phyloP scores from a whole-genome alignment of 805 yeast genomes.

The Candida sonorensis region DNA sequence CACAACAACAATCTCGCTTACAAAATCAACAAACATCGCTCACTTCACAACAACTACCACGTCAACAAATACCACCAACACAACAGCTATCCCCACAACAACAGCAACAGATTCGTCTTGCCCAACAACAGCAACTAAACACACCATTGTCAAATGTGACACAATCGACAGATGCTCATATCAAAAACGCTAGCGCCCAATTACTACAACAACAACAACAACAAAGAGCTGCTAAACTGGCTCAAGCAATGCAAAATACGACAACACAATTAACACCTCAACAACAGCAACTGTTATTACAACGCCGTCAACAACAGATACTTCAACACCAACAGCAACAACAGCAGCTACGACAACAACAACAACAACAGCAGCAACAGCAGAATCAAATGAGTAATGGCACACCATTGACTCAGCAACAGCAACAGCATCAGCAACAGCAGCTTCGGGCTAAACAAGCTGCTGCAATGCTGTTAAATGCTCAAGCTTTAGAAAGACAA shows the following conservation, averaged over 20 bases:
- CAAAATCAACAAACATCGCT: neutral
- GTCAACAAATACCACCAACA: neutral
- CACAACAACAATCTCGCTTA: constrained; percentile 2
- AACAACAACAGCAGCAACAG: constrained; percentile 18
- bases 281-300: constrained; percentile 10
- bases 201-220: constrained; percentile 7
- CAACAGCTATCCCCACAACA: neutral
- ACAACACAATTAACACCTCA: constrained; percentile 3
- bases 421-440: constrained; percentile 13
- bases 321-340: constrained; percentile 17
- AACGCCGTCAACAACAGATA: constrained; percentile 16
- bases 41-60: neutral
- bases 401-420: constrained; percentile 8
- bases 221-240: neutral
- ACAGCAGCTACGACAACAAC: constrained; percentile 16
- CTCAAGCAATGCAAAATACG: constrained; percentile 1
- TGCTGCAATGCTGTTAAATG: constrained; percentile 17
- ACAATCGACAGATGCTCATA: neutral
- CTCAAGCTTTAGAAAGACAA: constrained; percentile 14
- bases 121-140: too few relatives aligned
- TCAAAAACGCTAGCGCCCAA: constrained; percentile 1
- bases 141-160: too few relatives aligned
- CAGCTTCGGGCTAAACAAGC: constrained; percentile 18
- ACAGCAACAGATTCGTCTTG: too few relatives aligned
- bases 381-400: constrained; percentile 8